Conservation (phyloP, 2,329 filamentous ascomycete species). For the Alternaria angustiovoidea region DNA sequence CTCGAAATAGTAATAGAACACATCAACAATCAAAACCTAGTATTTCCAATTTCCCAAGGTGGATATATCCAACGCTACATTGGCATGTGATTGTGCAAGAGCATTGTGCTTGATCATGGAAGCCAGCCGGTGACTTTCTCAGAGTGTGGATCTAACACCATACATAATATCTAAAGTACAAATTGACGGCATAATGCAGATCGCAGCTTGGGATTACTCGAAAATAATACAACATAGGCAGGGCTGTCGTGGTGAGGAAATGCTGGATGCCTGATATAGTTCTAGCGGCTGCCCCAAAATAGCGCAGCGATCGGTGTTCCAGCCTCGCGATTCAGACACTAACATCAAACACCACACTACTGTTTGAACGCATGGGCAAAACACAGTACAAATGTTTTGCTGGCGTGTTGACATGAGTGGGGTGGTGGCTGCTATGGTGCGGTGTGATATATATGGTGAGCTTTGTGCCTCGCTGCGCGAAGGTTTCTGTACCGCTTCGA, state of each 20-base stretch:
- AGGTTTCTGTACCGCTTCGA: slow-evolving; percentile 3
- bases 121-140: background rate
- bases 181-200: background rate
- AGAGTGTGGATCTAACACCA: background rate
- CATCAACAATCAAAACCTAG: background rate
- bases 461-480: slow-evolving; percentile 9
- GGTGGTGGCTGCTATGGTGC: slow-evolving; percentile 9
- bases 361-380: slow-evolving; percentile 19
- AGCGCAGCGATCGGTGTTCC: slow-evolving; percentile 18
- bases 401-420: slow-evolving; percentile 10
- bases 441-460: slow-evolving; percentile 21
- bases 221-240: background rate
- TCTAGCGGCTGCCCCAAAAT: slow-evolving; percentile 15
- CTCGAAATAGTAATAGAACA: background rate
- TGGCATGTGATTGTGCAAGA: background rate
- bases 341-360: slow-evolving; percentile 18
- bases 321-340: slow-evolving; percentile 15
- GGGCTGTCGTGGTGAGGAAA: background rate
- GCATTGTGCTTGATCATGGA: background rate
- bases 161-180: background rate
- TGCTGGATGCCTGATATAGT: background rate
- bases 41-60: background rate
- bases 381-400: slow-evolving; percentile 11
- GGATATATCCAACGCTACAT: background rate
- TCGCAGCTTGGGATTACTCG: background rate